These are phyloP conservation scores for Seminavis robusta DNA, from an alignment of 108 stramenopile genomes.

Conservation along the genomic window DNA sequence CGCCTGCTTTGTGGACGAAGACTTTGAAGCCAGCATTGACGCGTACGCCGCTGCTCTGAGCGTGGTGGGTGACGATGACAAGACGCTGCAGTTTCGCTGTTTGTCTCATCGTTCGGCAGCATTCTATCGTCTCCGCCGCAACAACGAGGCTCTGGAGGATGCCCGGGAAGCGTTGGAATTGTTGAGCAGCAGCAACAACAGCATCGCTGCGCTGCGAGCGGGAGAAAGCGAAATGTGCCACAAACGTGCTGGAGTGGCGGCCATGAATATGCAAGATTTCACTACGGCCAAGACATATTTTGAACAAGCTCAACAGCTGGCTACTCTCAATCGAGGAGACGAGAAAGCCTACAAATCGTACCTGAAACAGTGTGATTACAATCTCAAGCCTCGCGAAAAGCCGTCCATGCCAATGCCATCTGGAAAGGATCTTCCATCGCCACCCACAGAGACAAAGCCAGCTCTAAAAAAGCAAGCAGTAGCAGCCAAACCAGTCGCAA, in stretches of 20 bases:
- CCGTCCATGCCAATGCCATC: no score
- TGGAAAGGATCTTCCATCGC: no score
- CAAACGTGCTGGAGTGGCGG: slow-evolving; percentile 56
- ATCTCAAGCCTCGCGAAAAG: slow-evolving; percentile 7
- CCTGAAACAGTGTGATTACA: slow-evolving; percentile 21
- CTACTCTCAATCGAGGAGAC: slow-evolving; percentile 18
- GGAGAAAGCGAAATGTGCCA: slow-evolving; percentile 50
- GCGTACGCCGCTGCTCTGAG: slow-evolving; percentile 68
- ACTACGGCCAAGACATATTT: slow-evolving; percentile 32
- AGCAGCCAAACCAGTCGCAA: neutral
- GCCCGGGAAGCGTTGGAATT: slow-evolving; percentile 54
- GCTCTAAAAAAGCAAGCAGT: neutral
- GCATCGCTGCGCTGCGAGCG: slow-evolving; percentile 17
- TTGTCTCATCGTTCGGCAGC: slow-evolving; percentile 66
- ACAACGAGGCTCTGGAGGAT: slow-evolving; percentile 65
- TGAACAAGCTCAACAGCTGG: slow-evolving; percentile 27
- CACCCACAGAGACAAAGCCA: no score
- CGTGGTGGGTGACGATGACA: slow-evolving; percentile 15
- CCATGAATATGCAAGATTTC: slow-evolving; percentile 27
- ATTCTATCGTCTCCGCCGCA: slow-evolving; percentile 55
- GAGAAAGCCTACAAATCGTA: slow-evolving; percentile 9
- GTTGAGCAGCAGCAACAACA: neutral
- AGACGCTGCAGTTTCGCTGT: slow-evolving; percentile 38
- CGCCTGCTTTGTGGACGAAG: slow-evolving; percentile 64
- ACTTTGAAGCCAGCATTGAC: slow-evolving; percentile 52